Conservation (phyloP, 305 asterid genomes). For the Fraxinus greggii region DNA sequence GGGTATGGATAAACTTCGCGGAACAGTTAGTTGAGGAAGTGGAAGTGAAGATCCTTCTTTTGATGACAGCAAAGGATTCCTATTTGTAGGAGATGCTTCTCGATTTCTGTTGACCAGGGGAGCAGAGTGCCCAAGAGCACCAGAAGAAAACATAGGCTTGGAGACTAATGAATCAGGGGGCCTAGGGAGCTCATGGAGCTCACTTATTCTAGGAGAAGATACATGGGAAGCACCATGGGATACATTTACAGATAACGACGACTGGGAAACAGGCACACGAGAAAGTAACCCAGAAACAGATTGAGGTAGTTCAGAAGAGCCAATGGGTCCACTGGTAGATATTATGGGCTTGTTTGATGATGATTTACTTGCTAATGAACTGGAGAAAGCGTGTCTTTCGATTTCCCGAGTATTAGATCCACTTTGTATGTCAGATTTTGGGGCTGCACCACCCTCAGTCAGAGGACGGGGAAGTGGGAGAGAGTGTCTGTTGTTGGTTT, state of each 20-base stretch:
- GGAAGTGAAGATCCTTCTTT: slow-evolving; percentile 74
- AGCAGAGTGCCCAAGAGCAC: slow-evolving; percentile 81
- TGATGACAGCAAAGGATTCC: slow-evolving; percentile 41
- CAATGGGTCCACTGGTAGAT: slow-evolving; percentile 59
- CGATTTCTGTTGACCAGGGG: slow-evolving; percentile 59
- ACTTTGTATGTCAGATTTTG: slow-evolving; percentile 49
- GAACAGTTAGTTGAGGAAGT: slow-evolving; percentile 63
- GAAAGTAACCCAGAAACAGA: slow-evolving; percentile 49
- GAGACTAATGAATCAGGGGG: slow-evolving; percentile 70
- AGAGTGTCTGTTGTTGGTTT: slow-evolving; percentile 45
- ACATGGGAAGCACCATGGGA: slow-evolving; percentile 57
- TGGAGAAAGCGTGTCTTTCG: slow-evolving; percentile 72
- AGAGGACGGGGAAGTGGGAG: slow-evolving; percentile 76
- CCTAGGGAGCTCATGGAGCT: slow-evolving; percentile 98
- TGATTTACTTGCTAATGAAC: slow-evolving; percentile 77
- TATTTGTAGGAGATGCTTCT: slow-evolving; percentile 71
- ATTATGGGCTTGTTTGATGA: slow-evolving; percentile 50
- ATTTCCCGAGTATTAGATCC: slow-evolving; percentile 45
- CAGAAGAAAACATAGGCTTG: slow-evolving; percentile 40
- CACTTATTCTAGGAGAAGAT: slow-evolving; percentile 83
- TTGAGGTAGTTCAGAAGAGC: slow-evolving; percentile 49
- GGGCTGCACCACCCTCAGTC: slow-evolving; percentile 45
- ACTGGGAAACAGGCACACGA: slow-evolving; percentile 45
- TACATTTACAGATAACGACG: slow-evolving; percentile 40
- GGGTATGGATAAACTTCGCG: slow-evolving; percentile 81